These are phyloP conservation scores for Funneliformis geosporum DNA, from an alignment of 192 early-diverging fungal genomes.

Conservation along the genomic window DNA sequence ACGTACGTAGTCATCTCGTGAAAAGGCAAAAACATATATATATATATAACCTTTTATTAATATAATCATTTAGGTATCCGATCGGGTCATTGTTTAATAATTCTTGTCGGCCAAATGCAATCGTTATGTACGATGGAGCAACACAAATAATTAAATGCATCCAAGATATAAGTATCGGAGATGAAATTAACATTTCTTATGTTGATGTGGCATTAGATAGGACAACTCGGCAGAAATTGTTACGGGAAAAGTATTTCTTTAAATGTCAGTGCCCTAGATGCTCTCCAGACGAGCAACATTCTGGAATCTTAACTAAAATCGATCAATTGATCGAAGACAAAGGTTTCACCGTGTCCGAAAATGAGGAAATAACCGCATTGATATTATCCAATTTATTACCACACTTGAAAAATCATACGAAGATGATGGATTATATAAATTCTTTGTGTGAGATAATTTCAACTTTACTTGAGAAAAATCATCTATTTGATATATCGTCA, in stretches of 20 bases:
- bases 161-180: conserved; percentile 52
- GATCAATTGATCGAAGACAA: conserved; percentile 9
- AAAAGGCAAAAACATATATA: too few species aligned
- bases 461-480: conserved; percentile 23
- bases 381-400: conserved; percentile 23
- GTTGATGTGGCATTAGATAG: conserved; percentile 52
- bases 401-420: conserved; percentile 37
- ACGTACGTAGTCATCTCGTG: conserved; percentile 34
- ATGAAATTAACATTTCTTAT: conserved; percentile 61
- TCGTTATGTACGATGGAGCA: conserved; percentile 54
- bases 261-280: conserved; percentile 52
- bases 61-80: conserved; percentile 38
- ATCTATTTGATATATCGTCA: conserved; percentile 41
- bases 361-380: background rate
- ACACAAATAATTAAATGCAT: conserved; percentile 54
- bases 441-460: conserved; percentile 28
- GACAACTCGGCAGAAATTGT: conserved; percentile 28
- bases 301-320: conserved; percentile 1
- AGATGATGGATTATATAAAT: conserved; percentile 34
- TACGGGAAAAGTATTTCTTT: conserved; percentile 56
- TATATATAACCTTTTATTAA: too few species aligned
- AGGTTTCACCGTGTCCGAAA: too few species aligned
- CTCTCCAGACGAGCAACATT: background rate
- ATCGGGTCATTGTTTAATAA: conserved; percentile 67
- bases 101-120: conserved; percentile 66